Base-by-base conservation (phyloP, 2,329 filamentous ascomycete species). In the Claviceps maximensis region DNA sequence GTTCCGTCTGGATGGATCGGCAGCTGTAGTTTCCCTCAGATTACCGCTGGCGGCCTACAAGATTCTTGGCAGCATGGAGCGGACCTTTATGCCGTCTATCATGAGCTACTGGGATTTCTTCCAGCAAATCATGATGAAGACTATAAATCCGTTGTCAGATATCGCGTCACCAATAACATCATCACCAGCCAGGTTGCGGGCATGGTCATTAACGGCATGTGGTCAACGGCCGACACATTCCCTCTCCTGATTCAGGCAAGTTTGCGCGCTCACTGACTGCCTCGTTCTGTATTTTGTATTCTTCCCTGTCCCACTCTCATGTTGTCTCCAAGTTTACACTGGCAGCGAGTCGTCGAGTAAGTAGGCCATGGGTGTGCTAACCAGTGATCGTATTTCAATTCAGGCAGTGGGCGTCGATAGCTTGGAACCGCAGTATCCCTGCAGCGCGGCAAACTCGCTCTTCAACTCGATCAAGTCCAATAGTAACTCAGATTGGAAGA, bases 141-240 rank as follows among this genome's bases (percentile, higher is more conserved):
- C 29, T 74, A 71, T 70, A 57, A 60, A 4, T 57, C 60, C 9
- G 71, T 71, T 17, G 73, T 87, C 36, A 67, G 67, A 49, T 91
- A 84, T 66, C 77, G 87, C 51, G 86, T 91, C 12, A 90, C 87
- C 0, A 87, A 87, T 64, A 93, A 93, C 67, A 74, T 82, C 50
- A 91, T 94, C 62, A 93, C 88, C 2, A 85, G 80, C 60, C 85
- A 93, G 67, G 87, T 91, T 17, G 86, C 84, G 12, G 79, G 83
- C 53, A 87, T 88, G 79, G 66, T 91, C 7, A 75, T 89, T 52
- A 71, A 76, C 53, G 87, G 84, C 54, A 88, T 89, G 82, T 86
- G 79, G 68, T 69, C 69, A 0, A 66, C 67, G 0, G 63, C 67
- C 0, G 65, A 65, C 0, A 60, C 71, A 1, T 62, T 72, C 1